A percentile compares a stretch with the other conserved stretches of the same genome.
Evolutionary conservation across 129 eudicot species (phyloP).

Genomic region (Dittrichia graveolens): DNA sequence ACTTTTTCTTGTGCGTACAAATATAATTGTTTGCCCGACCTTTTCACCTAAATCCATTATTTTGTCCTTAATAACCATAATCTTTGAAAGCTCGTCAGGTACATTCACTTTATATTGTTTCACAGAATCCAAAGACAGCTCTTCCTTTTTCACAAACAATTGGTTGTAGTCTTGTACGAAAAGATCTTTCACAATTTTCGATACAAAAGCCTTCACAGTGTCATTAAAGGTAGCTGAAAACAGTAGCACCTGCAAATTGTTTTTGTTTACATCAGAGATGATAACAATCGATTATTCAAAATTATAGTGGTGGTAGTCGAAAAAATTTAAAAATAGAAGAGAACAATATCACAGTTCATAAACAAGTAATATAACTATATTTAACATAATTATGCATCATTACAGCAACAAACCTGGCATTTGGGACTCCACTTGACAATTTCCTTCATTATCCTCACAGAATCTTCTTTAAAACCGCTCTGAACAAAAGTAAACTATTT

Average conservation of each 20-base stretch:
- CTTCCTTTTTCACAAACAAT: constrained; percentile 75
- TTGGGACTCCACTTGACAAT: constrained; percentile 51
- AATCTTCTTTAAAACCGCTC: constrained; percentile 85
- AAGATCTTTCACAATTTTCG: constrained; percentile 58
- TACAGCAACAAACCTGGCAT: constrained; percentile 64
- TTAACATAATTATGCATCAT: not conserved
- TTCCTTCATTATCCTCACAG: constrained; percentile 67
- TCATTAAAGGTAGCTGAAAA: constrained; percentile 85
- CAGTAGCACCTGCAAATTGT: constrained; percentile 58
- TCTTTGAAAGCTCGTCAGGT: constrained; percentile 59
- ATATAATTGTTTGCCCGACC: constrained; percentile 74
- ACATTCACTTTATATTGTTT: constrained; percentile 63
- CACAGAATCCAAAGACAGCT: constrained; percentile 66
- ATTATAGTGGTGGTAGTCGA: no score
- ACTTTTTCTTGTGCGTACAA: constrained; percentile 60
- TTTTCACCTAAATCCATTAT: constrained; percentile 65
- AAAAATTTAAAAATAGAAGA: no score
- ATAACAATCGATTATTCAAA: not conserved
- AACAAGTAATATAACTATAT: not conserved
- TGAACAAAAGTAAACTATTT: constrained; percentile 32
- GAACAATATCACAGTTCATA: not conserved
- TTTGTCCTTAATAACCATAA: constrained; percentile 56
- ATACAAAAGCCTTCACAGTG: constrained; percentile 52
- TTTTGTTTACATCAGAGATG: constrained; percentile 3
- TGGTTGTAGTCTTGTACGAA: constrained; percentile 57